Evolutionary conservation across 2,329 filamentous ascomycete species (phyloP).

Genomic region (Cercospora berteroae): DNA sequence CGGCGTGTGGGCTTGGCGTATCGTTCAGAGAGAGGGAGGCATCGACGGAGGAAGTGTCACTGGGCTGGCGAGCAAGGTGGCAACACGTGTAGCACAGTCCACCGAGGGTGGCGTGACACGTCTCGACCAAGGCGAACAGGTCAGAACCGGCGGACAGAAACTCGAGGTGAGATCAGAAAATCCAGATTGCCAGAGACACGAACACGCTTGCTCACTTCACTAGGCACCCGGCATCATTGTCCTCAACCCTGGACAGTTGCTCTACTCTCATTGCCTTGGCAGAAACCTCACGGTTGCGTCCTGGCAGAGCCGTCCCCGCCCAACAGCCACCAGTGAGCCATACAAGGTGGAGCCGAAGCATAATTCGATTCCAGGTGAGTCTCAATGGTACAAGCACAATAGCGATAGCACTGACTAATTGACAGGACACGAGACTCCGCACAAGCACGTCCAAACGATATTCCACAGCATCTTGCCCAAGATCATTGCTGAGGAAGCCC

Average conservation of each 20-base stretch:
- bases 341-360: constrained; percentile 52
- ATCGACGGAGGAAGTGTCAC: constrained; percentile 70
- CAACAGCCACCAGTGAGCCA: constrained; percentile 60
- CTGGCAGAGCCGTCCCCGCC: constrained; percentile 58
- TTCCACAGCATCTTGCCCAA: constrained; percentile 61
- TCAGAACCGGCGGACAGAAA: neutral
- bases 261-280: constrained; percentile 68
- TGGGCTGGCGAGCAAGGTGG: constrained; percentile 56
- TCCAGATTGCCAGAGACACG: neutral
- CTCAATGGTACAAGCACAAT: neutral
- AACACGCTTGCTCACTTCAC: constrained; percentile 6
- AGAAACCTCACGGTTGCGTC: constrained; percentile 59
- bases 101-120: neutral
- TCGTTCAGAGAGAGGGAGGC: constrained; percentile 62
- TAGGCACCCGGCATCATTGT: constrained; percentile 64
- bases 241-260: constrained; percentile 72
- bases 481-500: constrained; percentile 49
- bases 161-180: neutral
- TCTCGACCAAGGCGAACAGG: neutral
- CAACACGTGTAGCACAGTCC: constrained; percentile 14
- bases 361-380: constrained; percentile 57
- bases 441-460: constrained; percentile 64
- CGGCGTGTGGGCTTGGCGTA: constrained; percentile 70
- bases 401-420: neutral
- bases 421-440: constrained; percentile 53